phyloP scores from a whole-genome alignment of 257 asterid genomes.

The Capsicum pubescens region DNA sequence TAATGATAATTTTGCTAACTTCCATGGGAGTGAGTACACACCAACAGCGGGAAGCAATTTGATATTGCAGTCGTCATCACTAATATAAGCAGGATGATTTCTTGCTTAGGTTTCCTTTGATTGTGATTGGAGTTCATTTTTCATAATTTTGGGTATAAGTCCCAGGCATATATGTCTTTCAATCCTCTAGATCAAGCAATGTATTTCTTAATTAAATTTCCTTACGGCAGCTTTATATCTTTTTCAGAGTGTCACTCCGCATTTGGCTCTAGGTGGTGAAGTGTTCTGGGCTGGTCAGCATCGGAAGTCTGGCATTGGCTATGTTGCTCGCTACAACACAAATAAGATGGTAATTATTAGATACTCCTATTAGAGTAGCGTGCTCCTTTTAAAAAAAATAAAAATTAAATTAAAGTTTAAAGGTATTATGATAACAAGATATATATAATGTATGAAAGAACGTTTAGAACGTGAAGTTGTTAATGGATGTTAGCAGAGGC shows the following conservation, averaged over 20 bases:
- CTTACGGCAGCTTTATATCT: slow-evolving; percentile 19
- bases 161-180: neutral
- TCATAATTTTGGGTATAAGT: neutral
- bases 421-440: neutral
- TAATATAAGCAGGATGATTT: slow-evolving; percentile 5
- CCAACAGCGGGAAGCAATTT: neutral
- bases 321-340: slow-evolving; percentile 87
- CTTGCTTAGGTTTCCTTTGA: neutral
- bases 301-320: slow-evolving; percentile 92
- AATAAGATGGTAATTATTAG: slow-evolving; percentile 74
- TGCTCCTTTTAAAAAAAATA: neutral
- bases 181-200: neutral
- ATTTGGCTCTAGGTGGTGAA: slow-evolving; percentile 90
- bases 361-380: neutral
- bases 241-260: slow-evolving; percentile 79
- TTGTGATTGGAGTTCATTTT: slow-evolving; percentile 6
- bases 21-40: neutral
- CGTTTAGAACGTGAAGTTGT: neutral
- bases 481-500: neutral
- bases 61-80: neutral
- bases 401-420: neutral
- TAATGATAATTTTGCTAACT: neutral
- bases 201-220: neutral
- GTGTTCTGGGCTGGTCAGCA: slow-evolving; percentile 98
- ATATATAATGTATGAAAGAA: neutral